phyloP scores from a whole-genome alignment of 2,329 filamentous ascomycete genomes.

The Helminthosporium solani region DNA sequence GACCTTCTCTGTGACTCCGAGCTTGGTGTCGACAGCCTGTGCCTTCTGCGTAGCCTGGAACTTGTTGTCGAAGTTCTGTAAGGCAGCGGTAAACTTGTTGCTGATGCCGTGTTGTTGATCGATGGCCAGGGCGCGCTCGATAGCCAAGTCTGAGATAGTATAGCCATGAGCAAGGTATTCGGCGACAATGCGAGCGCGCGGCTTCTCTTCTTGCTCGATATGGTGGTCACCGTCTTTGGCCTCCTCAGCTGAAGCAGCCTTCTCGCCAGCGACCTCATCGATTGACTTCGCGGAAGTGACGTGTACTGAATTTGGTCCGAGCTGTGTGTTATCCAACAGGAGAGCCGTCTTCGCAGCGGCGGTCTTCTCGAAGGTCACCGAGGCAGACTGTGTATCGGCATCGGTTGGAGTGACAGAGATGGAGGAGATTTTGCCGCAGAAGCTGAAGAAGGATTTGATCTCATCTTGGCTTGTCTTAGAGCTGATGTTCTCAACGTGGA shows the following conservation, averaged over 20 bases:
- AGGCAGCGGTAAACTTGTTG: conserved; percentile 72
- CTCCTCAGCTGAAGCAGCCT: conserved; percentile 56
- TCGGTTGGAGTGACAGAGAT: conserved; percentile 69
- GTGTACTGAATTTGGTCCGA: conserved; percentile 73
- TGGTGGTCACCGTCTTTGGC: conserved; percentile 60
- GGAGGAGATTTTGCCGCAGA: conserved; percentile 86
- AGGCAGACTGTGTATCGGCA: conserved; percentile 74
- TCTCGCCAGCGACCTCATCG: conserved; percentile 62
- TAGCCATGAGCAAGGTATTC: conserved; percentile 98
- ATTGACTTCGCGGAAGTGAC: conserved; percentile 72
- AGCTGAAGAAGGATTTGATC: conserved; percentile 96
- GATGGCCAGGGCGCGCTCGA: conserved; percentile 80
- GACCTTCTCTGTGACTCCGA: conserved; percentile 76
- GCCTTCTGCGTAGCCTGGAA: conserved; percentile 87
- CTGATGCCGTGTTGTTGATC: conserved; percentile 89
- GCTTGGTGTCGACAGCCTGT: conserved; percentile 78
- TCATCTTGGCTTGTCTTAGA: conserved; percentile 81
- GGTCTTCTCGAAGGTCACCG: conserved; percentile 95
- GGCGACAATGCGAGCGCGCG: conserved; percentile 85
- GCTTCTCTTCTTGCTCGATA: conserved; percentile 95
- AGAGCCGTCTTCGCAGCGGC: conserved; percentile 96
- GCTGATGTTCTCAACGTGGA: conserved; percentile 89
- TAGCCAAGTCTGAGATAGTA: conserved; percentile 71
- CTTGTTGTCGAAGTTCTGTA: conserved; percentile 77
- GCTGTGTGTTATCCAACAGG: conserved; percentile 93